A percentile compares a stretch with the other conserved stretches of the same genome.
Conservation (phyloP, 2,329 filamentous ascomycete genomes). For the Curvularia hawaiiensis region DNA sequence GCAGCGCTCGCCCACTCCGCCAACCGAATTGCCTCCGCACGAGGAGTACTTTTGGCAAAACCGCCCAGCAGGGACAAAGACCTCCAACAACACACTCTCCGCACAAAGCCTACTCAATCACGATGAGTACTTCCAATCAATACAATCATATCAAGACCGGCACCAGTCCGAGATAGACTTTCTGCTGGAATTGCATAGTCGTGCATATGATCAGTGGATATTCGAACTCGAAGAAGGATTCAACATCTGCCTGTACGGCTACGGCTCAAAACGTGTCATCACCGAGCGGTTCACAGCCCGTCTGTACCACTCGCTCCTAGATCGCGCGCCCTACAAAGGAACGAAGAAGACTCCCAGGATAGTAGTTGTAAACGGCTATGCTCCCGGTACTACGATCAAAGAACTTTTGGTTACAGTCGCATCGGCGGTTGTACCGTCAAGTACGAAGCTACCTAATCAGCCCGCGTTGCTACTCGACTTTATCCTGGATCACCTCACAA, state of each 20-base stretch:
- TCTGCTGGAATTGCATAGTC: conserved; percentile 74
- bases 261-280: conserved; percentile 83
- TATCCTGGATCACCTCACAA: conserved; percentile 65
- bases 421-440: conserved; percentile 60
- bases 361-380: conserved; percentile 86
- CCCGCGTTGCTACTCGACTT: conserved; percentile 71
- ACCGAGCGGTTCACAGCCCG: conserved; percentile 77
- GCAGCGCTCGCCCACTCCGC: conserved; percentile 76
- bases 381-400: conserved; percentile 67
- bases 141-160: conserved; percentile 68
- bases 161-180: conserved; percentile 73
- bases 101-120: conserved; percentile 80
- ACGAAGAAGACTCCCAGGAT: conserved; percentile 61
- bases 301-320: conserved; percentile 57
- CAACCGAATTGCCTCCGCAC: conserved; percentile 80
- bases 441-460: conserved; percentile 65
- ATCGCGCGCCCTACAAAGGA: conserved; percentile 34
- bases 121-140: conserved; percentile 83
- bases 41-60: conserved; percentile 96
- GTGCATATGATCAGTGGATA: conserved; percentile 87
- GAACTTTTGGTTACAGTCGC: conserved; percentile 74
- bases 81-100: conserved; percentile 82
- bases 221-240: conserved; percentile 90
- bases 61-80: conserved; percentile 77
- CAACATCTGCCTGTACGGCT: conserved; percentile 84